Percentiles rank a stretch among this genome's conserved stretches.
These are phyloP conservation scores for Colletotrichum musicola DNA, from an alignment of 2,329 filamentous ascomycete genomes.

Conservation along the genomic window DNA sequence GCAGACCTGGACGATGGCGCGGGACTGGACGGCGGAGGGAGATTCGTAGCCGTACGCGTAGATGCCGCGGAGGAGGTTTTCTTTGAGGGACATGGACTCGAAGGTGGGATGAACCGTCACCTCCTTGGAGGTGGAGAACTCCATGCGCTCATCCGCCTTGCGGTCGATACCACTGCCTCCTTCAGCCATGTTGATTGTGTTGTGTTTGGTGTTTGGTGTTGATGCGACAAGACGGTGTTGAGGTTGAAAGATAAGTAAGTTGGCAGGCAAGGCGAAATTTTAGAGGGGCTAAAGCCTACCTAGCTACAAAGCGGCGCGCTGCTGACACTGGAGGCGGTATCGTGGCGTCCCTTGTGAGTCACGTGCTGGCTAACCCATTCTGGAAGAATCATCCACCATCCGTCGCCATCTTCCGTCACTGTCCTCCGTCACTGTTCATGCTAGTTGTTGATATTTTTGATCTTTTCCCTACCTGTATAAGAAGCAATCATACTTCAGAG, in stretches of 20 bases:
- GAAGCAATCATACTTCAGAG: too few relatives aligned
- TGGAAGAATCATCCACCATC: too few relatives aligned
- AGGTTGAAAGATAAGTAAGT: background rate
- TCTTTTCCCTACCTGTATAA: too few relatives aligned
- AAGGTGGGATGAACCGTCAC: slow-evolving; percentile 95
- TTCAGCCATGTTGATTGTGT: slow-evolving; percentile 81
- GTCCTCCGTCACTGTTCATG: too few relatives aligned
- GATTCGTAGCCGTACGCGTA: slow-evolving; percentile 99
- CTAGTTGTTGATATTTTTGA: too few relatives aligned
- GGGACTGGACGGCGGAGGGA: slow-evolving; percentile 96
- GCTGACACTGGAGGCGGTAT: background rate
- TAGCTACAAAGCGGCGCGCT: background rate
- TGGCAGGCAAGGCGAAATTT: slow-evolving; percentile 22
- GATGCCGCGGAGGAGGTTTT: slow-evolving; percentile 95
- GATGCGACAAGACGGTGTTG: background rate
- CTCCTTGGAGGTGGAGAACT: slow-evolving; percentile 98
- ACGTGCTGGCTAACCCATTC: too few relatives aligned
- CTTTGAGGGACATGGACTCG: slow-evolving; percentile 96
- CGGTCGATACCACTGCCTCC: slow-evolving; percentile 80
- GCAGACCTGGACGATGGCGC: slow-evolving; percentile 98
- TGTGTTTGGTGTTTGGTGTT: background rate
- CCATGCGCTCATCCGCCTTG: slow-evolving; percentile 95
- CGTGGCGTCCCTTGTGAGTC: background rate
- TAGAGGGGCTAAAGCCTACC: slow-evolving; percentile 37
- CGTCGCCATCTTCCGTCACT: too few relatives aligned